Base-by-base conservation (phyloP, 352 stramenopile species). In the Phytophthora europaea region DNA sequence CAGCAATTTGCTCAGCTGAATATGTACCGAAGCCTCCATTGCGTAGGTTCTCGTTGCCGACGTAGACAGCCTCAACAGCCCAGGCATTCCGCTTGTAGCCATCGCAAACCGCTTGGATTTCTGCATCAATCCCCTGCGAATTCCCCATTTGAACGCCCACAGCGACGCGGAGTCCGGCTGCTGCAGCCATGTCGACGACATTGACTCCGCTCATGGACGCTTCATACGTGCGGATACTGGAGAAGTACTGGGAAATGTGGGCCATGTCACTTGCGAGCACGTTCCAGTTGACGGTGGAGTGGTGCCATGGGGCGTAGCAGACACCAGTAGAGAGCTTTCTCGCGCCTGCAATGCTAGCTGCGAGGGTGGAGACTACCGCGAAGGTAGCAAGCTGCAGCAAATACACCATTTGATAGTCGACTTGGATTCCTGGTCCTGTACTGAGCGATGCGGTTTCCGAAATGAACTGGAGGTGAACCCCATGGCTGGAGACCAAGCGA, bases 41-140 rank as follows among this genome's bases (percentile, higher is more conserved):
- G 45, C 70, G 61, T 7, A 93, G 71, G 72, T 93, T 76, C 51
- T 92, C 86, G 72, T 92, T 94, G 51, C 86, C 86, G 33, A 89
- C 83, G 71, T 89, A 92, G 36, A 94, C 83, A 13, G 83, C 84
- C n/a, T 89, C 70, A 16, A 94, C 76, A 2, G 50, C 72, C 38
- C 70, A 57, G 0, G 80, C 52, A 33, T 85, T 72, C n/a, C 53
- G 51, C 55, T 73, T 55, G 15, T 78, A 83, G 36, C 81, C 87
- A 9, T 74, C 68, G 52, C 87, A 84, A 22, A 82, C 83, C 8
- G 87, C 84, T 40, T 84, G 40, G 70, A 94, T 86, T 60, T 90
- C 80, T 18, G 58, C 68, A 18, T 83, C 64, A 34, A 85, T 83
- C 0, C 63, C 61, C 6, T 23, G 48, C 12, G 62, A 22, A 56